Evolutionary conservation across 2,329 filamentous ascomycete genomes (phyloP).

Genomic region (Didymellaceae sp.): DNA sequence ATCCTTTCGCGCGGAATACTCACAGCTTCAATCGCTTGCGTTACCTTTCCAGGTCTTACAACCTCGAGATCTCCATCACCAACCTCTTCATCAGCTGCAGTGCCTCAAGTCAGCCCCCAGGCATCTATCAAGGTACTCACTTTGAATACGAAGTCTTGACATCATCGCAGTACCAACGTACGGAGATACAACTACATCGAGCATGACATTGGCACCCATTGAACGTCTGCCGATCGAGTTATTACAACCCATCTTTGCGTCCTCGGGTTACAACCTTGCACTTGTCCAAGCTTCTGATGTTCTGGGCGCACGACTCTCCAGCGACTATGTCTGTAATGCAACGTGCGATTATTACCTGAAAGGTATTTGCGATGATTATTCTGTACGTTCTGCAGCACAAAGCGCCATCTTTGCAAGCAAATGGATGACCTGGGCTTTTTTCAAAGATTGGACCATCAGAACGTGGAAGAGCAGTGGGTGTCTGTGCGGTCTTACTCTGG

Average conservation of each 20-base stretch:
- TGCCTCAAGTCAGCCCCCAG: too few species aligned
- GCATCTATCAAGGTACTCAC: slow-evolving; percentile 9
- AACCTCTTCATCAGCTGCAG: too few species aligned
- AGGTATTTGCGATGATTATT: slow-evolving; percentile 14
- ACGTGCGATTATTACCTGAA: slow-evolving; percentile 36
- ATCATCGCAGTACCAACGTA: background rate
- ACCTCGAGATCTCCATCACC: background rate
- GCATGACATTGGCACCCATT: slow-evolving; percentile 38
- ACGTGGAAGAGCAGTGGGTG: slow-evolving; percentile 33
- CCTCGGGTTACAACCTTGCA: slow-evolving; percentile 53
- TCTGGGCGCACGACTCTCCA: slow-evolving; percentile 46
- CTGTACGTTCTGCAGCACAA: slow-evolving; percentile 27
- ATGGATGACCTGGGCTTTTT: slow-evolving; percentile 47
- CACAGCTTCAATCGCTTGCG: slow-evolving; percentile 1
- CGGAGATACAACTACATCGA: background rate
- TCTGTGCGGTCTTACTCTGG: slow-evolving; percentile 31
- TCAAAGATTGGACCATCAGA: slow-evolving; percentile 32
- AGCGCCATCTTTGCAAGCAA: slow-evolving; percentile 34
- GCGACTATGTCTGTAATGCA: slow-evolving; percentile 30
- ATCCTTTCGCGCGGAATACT: slow-evolving; percentile 2
- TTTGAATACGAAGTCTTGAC: background rate
- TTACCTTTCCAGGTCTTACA: background rate
- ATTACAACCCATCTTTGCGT: slow-evolving; percentile 60
- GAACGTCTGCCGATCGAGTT: slow-evolving; percentile 59
- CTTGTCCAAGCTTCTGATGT: slow-evolving; percentile 48